phyloP scores from a whole-genome alignment of 176 grass and related monocot species.

The Carex littledalei region DNA sequence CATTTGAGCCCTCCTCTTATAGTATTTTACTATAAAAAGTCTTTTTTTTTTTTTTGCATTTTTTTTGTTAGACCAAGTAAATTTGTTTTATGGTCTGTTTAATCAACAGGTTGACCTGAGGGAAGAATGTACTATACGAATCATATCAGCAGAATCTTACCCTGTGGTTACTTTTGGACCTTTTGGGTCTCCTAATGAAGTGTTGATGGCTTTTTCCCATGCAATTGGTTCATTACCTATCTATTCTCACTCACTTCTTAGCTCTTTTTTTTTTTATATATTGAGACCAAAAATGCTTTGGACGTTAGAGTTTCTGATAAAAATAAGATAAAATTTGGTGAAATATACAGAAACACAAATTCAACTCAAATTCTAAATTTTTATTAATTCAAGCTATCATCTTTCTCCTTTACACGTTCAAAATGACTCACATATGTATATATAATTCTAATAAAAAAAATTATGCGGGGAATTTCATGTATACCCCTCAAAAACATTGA shows the following conservation, averaged over 20 bases:
- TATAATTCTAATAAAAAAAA: too few species aligned
- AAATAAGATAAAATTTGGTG: too few species aligned
- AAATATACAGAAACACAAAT: too few species aligned
- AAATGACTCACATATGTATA: too few species aligned
- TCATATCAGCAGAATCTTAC: constrained; percentile 44
- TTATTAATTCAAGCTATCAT: too few species aligned
- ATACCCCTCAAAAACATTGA: too few species aligned
- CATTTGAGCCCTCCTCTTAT: not conserved
- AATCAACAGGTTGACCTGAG: constrained; percentile 64
- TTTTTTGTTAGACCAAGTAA: not conserved
- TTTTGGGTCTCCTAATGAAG: constrained; percentile 63
- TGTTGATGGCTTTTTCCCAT: constrained; percentile 57
- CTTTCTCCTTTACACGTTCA: too few species aligned
- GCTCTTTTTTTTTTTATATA: not conserved
- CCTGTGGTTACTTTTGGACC: constrained; percentile 83
- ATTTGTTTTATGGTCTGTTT: constrained; percentile 5
- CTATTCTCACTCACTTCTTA: constrained; percentile 1
- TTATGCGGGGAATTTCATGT: too few species aligned
- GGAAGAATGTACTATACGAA: constrained; percentile 52
- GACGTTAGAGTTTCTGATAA: too few species aligned
- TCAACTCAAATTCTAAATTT: too few species aligned
- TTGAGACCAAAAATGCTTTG: constrained; percentile 16
- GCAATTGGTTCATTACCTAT: constrained; percentile 65
- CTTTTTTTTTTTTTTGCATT: not conserved
- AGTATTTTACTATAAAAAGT: not conserved